Percentiles rank a stretch among this genome's conserved stretches.
These are phyloP conservation scores for Colletotrichum liaoningense DNA, from an alignment of 2,329 filamentous ascomycete species.

Conservation along the genomic window DNA sequence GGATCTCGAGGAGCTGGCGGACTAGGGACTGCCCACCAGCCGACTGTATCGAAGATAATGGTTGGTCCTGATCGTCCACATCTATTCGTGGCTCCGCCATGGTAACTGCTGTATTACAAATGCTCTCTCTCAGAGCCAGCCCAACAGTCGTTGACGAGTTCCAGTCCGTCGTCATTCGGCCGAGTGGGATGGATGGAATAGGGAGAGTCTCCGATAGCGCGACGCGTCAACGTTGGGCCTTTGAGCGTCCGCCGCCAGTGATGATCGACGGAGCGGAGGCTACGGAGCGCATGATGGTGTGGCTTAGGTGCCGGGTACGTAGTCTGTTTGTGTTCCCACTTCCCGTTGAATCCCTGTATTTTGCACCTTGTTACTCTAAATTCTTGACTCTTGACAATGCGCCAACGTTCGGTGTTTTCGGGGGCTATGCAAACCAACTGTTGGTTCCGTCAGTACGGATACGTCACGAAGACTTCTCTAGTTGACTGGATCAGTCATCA, in stretches of 20 bases:
- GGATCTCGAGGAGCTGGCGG: background rate
- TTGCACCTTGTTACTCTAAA: background rate
- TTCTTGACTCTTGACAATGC: background rate
- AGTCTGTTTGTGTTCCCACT: constrained; percentile 8
- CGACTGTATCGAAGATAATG: background rate
- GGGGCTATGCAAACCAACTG: background rate
- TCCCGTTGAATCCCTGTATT: constrained; percentile 7
- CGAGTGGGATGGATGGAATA: background rate
- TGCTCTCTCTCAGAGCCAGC: background rate
- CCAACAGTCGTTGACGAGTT: no score
- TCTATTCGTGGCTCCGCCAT: background rate
- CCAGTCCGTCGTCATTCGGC: background rate
- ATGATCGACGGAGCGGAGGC: background rate
- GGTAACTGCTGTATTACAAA: background rate
- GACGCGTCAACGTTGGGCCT: constrained; percentile 14
- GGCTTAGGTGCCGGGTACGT: constrained; percentile 5
- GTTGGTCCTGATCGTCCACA: background rate
- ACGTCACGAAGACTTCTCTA: background rate
- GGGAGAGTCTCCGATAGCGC: background rate
- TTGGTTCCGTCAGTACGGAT: background rate
- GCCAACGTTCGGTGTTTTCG: background rate
- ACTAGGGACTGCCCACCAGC: background rate
- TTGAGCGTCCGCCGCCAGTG: background rate
- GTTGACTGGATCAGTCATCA: background rate
- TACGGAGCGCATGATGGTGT: background rate